Evolutionary conservation across 345 rosid species (phyloP).

Genomic region (Populus nigra): DNA sequence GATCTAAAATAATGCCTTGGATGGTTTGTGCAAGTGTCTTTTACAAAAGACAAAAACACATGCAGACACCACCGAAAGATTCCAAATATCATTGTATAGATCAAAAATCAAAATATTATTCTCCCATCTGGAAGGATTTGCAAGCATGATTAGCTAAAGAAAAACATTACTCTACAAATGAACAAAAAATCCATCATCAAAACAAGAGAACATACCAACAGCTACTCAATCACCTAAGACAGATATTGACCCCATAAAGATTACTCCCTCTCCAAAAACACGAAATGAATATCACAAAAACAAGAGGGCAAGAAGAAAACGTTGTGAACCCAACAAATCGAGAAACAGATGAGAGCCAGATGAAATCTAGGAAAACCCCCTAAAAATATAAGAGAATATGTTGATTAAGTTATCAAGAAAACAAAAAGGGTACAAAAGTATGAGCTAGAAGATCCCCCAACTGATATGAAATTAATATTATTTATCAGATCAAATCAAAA

Average conservation of each 20-base stretch:
- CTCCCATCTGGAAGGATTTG: neutral
- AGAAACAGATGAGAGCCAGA: neutral
- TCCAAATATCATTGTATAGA: neutral
- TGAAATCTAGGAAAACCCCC: neutral
- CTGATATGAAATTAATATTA: too few species aligned
- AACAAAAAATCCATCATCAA: too few species aligned
- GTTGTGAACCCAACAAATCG: neutral
- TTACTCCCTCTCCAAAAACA: neutral
- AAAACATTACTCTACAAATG: too few species aligned
- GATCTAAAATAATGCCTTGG: neutral
- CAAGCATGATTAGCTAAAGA: neutral
- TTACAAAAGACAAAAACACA: neutral
- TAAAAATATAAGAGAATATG: neutral
- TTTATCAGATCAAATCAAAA: too few species aligned
- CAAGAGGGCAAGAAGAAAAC: neutral
- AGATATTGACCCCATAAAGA: neutral
- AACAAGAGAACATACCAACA: neutral
- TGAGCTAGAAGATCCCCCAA: neutral
- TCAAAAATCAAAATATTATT: neutral
- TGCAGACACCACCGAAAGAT: neutral
- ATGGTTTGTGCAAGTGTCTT: neutral
- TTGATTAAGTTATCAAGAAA: neutral
- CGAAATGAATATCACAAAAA: neutral
- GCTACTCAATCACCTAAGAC: conserved; percentile 12
- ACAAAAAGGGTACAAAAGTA: too few species aligned